Evolutionary conservation across 768 basidiomycete genomes (phyloP).

Genomic region (Lanmaoa rubissima): DNA sequence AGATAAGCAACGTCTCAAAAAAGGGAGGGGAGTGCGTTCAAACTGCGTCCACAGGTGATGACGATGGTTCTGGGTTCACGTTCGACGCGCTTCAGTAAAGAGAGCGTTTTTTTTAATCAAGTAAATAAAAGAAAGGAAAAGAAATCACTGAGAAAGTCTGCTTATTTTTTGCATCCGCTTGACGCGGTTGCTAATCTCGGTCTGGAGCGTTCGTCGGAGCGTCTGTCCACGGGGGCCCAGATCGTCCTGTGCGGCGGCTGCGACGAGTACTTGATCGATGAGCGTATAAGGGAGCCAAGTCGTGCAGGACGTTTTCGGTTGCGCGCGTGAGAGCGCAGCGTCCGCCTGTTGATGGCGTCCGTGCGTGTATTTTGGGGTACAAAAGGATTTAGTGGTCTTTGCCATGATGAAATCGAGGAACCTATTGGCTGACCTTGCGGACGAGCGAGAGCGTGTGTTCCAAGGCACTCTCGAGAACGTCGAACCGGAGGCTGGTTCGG

Average conservation of each 20-base stretch:
- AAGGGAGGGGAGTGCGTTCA: no score
- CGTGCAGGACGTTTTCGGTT: constrained; percentile 52
- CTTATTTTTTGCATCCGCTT: constrained; percentile 69
- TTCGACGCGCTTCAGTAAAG: neutral
- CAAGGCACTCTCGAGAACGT: constrained; percentile 74
- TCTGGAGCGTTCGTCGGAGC: constrained; percentile 51
- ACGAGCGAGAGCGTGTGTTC: constrained; percentile 70
- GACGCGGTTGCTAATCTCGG: constrained; percentile 59
- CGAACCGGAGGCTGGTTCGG: constrained; percentile 72
- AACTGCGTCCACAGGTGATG: no score
- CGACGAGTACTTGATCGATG: constrained; percentile 77
- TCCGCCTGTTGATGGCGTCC: constrained; percentile 42
- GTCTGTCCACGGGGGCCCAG: constrained; percentile 41
- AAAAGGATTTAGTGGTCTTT: constrained; percentile 9
- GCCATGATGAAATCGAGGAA: neutral
- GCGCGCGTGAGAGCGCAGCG: constrained; percentile 47
- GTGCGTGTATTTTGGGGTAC: neutral
- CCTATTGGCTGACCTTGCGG: constrained; percentile 53
- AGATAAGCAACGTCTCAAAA: neutral
- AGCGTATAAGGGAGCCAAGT: constrained; percentile 85
- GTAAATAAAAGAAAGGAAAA: neutral
- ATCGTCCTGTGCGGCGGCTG: constrained; percentile 53
- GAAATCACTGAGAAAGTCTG: constrained; percentile 31
- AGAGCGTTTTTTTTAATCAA: neutral
- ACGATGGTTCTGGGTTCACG: neutral